phyloP scores from a whole-genome alignment of 441 rosid species.

The Rhodomyrtus psidioides region DNA sequence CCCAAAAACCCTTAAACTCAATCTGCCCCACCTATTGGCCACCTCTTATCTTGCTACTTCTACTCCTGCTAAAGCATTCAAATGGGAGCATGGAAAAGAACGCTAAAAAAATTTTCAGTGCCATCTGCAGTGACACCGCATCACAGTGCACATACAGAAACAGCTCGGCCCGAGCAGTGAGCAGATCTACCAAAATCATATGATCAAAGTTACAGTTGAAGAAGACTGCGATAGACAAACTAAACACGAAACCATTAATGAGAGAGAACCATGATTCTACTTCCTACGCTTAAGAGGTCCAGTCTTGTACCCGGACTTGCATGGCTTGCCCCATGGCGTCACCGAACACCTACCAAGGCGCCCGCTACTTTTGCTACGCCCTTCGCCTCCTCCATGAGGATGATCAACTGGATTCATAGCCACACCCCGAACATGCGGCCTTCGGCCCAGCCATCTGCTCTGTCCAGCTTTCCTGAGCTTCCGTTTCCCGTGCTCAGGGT shows the following conservation, averaged over 20 bases:
- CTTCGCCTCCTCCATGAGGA: slow-evolving; percentile 98
- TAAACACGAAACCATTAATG: neutral
- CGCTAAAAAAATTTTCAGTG: neutral
- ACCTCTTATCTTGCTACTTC: too few relatives aligned
- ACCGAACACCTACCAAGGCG: slow-evolving; percentile 50
- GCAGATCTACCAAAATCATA: neutral
- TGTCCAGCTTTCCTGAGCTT: slow-evolving; percentile 90
- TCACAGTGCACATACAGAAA: neutral
- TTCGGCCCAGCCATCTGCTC: slow-evolving; percentile 73
- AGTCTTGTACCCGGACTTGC: slow-evolving; percentile 71
- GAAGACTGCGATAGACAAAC: neutral
- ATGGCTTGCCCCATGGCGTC: slow-evolving; percentile 93
- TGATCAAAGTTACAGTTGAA: neutral
- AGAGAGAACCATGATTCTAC: neutral
- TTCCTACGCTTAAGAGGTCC: slow-evolving; percentile 53
- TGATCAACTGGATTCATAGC: slow-evolving; percentile 96
- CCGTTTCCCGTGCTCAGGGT: slow-evolving; percentile 50
- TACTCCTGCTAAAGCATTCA: too few relatives aligned
- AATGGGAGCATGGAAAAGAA: neutral
- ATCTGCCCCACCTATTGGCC: accelerated
- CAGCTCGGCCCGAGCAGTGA: neutral
- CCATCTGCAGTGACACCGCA: neutral
- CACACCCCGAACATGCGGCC: slow-evolving; percentile 83
- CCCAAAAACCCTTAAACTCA: accelerated
- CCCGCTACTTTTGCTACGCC: slow-evolving; percentile 90